phyloP scores from a whole-genome alignment of 176 grass and related monocot genomes.

The Oryza meyeriana region DNA sequence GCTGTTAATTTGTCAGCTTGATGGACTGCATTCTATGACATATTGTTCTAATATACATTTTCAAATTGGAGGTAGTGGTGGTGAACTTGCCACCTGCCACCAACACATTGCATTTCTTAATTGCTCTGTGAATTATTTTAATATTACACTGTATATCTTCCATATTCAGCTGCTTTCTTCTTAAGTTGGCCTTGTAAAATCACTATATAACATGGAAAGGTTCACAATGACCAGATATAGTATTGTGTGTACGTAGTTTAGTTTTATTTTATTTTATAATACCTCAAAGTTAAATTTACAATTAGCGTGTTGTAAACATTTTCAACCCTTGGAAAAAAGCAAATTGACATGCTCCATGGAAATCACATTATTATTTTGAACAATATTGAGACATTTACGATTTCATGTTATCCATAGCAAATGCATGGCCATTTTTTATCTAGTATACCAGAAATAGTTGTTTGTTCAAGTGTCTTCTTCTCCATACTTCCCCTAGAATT shows the following conservation, averaged over 20 bases:
- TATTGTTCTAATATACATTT: not conserved
- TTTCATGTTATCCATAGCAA: not conserved
- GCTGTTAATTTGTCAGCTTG: not conserved
- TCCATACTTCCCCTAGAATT: constrained; percentile 9
- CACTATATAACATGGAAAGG: not conserved
- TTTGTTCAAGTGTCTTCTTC: constrained; percentile 2
- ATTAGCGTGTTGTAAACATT: not conserved
- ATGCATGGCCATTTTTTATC: not conserved
- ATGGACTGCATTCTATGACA: not conserved
- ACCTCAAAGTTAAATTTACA: not conserved
- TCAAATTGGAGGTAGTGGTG: not conserved
- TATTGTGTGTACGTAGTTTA: not conserved
- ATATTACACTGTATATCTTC: not conserved
- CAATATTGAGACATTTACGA: not conserved
- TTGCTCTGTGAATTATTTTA: not conserved
- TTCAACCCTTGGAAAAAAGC: not conserved
- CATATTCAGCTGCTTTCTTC: not conserved
- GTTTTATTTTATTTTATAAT: not conserved
- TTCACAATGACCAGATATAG: not conserved
- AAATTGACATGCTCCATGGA: not conserved
- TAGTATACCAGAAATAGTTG: not conserved
- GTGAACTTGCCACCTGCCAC: not conserved
- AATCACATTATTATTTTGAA: not conserved
- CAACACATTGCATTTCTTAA: not conserved
- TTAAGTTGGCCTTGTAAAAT: not conserved